These are phyloP conservation scores for Peribolospora kevripleyi DNA, from an alignment of 768 basidiomycete species.

Conservation along the genomic window DNA sequence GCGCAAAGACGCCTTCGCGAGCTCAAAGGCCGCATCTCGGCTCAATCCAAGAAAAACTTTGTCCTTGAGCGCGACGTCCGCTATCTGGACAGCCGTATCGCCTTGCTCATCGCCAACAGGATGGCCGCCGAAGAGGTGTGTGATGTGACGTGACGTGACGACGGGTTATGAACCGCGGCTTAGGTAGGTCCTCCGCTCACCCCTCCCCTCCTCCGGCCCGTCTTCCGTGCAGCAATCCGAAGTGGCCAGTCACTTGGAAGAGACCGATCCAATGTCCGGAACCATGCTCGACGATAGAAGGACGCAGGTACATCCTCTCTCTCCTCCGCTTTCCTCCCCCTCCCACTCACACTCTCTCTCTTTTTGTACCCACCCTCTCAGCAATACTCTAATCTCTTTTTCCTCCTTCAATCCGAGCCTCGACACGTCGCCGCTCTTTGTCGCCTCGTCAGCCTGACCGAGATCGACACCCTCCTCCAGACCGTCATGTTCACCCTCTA, in stretches of 20 bases:
- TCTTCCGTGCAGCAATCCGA: constrained; percentile 49
- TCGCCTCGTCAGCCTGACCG: constrained; percentile 78
- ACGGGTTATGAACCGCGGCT: no score
- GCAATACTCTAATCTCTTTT: constrained; percentile 96
- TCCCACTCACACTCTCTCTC: neutral
- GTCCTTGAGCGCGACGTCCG: constrained; percentile 95
- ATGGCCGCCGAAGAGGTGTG: constrained; percentile 35
- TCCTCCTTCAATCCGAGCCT: constrained; percentile 91
- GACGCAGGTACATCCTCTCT: constrained; percentile 23
- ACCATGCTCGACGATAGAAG: constrained; percentile 85
- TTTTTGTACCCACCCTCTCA: constrained; percentile 19
- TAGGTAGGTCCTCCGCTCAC: no score
- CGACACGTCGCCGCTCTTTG: constrained; percentile 90
- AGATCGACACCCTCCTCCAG: constrained; percentile 96
- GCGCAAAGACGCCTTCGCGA: constrained; percentile 94
- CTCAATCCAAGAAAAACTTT: constrained; percentile 99
- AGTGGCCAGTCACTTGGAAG: constrained; percentile 83
- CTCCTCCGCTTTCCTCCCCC: neutral
- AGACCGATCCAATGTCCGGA: constrained; percentile 76
- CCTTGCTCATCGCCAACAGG: constrained; percentile 87
- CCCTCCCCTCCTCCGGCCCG: neutral
- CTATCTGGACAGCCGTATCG: constrained; percentile 91
- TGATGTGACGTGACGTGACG: no score
- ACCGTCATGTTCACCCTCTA: constrained; percentile 99
- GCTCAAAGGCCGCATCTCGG: constrained; percentile 85